phyloP scores from a whole-genome alignment of 78 protist genomes.

The Ministeria vibrans region DNA sequence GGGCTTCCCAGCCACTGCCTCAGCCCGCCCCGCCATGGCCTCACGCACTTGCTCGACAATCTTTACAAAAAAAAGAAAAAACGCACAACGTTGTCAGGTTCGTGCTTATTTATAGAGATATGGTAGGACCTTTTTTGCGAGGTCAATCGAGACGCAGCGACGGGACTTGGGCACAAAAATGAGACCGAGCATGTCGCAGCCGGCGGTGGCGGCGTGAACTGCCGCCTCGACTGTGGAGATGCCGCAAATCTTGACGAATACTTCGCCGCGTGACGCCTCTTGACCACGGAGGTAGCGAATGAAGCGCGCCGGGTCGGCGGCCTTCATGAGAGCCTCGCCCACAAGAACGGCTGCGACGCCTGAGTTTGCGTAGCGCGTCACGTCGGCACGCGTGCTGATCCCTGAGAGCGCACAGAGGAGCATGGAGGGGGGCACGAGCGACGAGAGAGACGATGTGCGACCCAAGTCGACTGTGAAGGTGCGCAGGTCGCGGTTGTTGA shows the following conservation, averaged over 20 bases:
- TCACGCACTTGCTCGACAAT: not conserved
- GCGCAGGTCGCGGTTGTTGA: slow-evolving; percentile 58
- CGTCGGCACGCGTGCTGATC: slow-evolving; percentile 28
- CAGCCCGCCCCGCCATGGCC: too few species aligned
- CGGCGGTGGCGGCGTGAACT: slow-evolving; percentile 9
- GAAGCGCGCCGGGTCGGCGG: slow-evolving; percentile 4
- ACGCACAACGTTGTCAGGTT: not conserved
- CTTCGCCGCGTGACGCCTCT: not conserved
- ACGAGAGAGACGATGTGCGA: not conserved
- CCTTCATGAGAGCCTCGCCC: slow-evolving; percentile 56
- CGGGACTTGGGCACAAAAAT: slow-evolving; percentile 20
- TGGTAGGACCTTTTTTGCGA: slow-evolving; percentile 4
- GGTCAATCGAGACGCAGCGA: slow-evolving; percentile 11
- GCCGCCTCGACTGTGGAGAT: slow-evolving; percentile 10
- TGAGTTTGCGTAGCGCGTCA: not conserved
- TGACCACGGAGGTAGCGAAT: not conserved
- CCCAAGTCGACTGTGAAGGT: slow-evolving; percentile 7
- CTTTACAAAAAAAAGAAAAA: too few species aligned
- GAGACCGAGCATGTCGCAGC: slow-evolving; percentile 45
- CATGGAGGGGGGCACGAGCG: not conserved
- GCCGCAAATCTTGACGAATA: slow-evolving; percentile 47
- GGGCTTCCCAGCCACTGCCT: not conserved
- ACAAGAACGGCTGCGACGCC: slow-evolving; percentile 44
- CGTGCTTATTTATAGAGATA: not conserved
- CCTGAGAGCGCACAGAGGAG: slow-evolving; percentile 27